A percentile compares a stretch with the other conserved stretches of the same genome.
These are phyloP conservation scores for Penicillium coffeae DNA, from an alignment of 495 filamentous ascomycete species.

Conservation along the genomic window DNA sequence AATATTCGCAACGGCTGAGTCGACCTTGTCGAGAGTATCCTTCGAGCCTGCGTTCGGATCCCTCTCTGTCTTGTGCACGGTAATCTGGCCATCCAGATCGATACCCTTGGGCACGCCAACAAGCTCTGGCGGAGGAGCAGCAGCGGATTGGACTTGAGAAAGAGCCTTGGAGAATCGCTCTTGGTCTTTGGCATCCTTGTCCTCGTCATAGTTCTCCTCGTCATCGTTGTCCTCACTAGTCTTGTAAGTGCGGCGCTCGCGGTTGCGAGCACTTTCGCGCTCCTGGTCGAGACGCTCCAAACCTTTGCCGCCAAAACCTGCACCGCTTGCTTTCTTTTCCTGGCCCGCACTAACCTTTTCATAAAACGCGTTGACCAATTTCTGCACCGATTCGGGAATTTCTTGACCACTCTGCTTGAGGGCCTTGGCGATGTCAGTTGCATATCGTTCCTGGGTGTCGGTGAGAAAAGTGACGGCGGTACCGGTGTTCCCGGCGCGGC, in stretches of 20 bases:
- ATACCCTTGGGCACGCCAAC: slow-evolving; percentile 59
- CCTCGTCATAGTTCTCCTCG: slow-evolving; percentile 77
- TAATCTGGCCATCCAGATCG: slow-evolving; percentile 70
- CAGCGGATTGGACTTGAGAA: slow-evolving; percentile 57
- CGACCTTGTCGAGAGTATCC: slow-evolving; percentile 80
- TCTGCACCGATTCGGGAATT: slow-evolving; percentile 67
- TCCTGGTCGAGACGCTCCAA: slow-evolving; percentile 87
- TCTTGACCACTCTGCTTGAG: slow-evolving; percentile 85
- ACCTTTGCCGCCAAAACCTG: slow-evolving; percentile 93
- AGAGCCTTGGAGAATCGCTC: slow-evolving; percentile 65
- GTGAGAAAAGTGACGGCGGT: slow-evolving; percentile 95
- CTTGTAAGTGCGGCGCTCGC: slow-evolving; percentile 85
- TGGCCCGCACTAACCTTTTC: slow-evolving; percentile 92
- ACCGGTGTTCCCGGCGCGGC: slow-evolving; percentile 89
- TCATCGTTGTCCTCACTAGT: slow-evolving; percentile 79
- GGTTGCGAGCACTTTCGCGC: slow-evolving; percentile 75
- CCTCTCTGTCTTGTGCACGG: slow-evolving; percentile 70
- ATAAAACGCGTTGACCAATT: slow-evolving; percentile 62
- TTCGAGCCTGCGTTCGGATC: slow-evolving; percentile 47
- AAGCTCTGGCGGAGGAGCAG: slow-evolving; percentile 34
- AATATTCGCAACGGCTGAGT: slow-evolving; percentile 79
- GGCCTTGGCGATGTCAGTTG: slow-evolving; percentile 86
- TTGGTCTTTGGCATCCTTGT: slow-evolving; percentile 51
- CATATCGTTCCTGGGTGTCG: slow-evolving; percentile 84
- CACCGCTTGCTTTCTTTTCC: slow-evolving; percentile 66